phyloP scores from a whole-genome alignment of 176 grass and related monocot genomes.

The Carex cristatella region DNA sequence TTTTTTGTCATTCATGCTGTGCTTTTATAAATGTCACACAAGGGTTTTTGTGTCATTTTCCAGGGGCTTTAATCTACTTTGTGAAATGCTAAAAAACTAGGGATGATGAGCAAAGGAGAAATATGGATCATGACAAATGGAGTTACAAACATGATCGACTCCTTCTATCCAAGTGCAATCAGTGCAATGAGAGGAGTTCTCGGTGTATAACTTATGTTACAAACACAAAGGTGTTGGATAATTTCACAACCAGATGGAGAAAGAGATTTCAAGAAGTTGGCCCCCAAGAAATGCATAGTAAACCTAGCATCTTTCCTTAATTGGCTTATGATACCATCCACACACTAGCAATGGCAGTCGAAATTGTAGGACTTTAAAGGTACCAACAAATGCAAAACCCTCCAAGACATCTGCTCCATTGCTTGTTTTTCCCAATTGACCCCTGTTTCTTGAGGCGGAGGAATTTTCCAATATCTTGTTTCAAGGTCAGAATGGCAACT shows the following conservation, averaged over 20 bases:
- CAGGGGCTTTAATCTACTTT: slow-evolving; percentile 28
- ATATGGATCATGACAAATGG: slow-evolving; percentile 48
- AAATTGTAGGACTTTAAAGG: slow-evolving; percentile 17
- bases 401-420: not conserved
- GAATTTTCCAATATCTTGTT: slow-evolving; percentile 31
- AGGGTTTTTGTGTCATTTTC: slow-evolving; percentile 33
- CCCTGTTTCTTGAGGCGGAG: slow-evolving; percentile 30
- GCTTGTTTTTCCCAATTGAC: not conserved
- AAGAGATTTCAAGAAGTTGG: slow-evolving; percentile 32
- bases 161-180: slow-evolving; percentile 15
- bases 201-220: slow-evolving; percentile 26
- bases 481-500: slow-evolving; percentile 36
- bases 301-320: slow-evolving; percentile 25
- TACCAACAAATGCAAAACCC: slow-evolving; percentile 1
- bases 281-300: slow-evolving; percentile 13
- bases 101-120: slow-evolving; percentile 45
- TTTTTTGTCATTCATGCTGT: too few relatives aligned
- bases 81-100: slow-evolving; percentile 33
- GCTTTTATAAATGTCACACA: too few relatives aligned
- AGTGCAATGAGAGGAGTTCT: slow-evolving; percentile 37
- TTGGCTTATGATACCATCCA: slow-evolving; percentile 48
- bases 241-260: slow-evolving; percentile 40
- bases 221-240: not conserved
- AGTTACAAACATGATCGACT: slow-evolving; percentile 34
- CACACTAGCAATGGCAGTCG: slow-evolving; percentile 37